Evolutionary conservation across 169 alveolate species (phyloP).

Genomic region (Plasmodium blacklocki): DNA sequence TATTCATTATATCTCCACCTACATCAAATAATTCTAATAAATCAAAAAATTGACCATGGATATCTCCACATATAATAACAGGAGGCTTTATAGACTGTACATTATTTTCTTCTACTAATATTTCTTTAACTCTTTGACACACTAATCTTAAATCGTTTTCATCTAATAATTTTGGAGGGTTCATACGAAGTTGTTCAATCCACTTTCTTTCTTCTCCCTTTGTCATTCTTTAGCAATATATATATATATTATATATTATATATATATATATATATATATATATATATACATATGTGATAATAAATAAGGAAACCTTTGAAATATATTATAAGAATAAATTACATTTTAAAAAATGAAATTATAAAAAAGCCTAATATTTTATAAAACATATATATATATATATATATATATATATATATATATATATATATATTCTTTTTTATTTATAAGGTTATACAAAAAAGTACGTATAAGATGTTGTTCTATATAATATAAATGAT

Average conservation of each 20-base stretch:
- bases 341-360: no score
- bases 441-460: no score
- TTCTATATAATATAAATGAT: no score
- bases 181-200: slow-evolving; percentile 93
- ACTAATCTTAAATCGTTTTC: slow-evolving; percentile 96
- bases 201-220: slow-evolving; percentile 91
- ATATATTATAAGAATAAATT: no score
- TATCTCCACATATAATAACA: slow-evolving; percentile 98
- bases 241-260: slow-evolving; percentile 24
- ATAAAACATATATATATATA: no score
- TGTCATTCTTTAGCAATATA: slow-evolving; percentile 33
- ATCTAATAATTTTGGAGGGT: slow-evolving; percentile 92
- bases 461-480: no score
- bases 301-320: no score
- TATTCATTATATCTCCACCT: slow-evolving; percentile 88
- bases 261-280: slow-evolving; percentile 2
- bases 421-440: no score
- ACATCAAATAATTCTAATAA: slow-evolving; percentile 94
- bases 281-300: not conserved
- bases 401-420: no score
- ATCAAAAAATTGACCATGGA: slow-evolving; percentile 97
- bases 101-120: slow-evolving; percentile 96
- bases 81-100: slow-evolving; percentile 98
- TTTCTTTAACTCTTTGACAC: slow-evolving; percentile 97
- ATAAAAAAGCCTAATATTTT: no score